Evolutionary conservation across 257 asterid species (phyloP).

Genomic region (Gentiana straminea): DNA sequence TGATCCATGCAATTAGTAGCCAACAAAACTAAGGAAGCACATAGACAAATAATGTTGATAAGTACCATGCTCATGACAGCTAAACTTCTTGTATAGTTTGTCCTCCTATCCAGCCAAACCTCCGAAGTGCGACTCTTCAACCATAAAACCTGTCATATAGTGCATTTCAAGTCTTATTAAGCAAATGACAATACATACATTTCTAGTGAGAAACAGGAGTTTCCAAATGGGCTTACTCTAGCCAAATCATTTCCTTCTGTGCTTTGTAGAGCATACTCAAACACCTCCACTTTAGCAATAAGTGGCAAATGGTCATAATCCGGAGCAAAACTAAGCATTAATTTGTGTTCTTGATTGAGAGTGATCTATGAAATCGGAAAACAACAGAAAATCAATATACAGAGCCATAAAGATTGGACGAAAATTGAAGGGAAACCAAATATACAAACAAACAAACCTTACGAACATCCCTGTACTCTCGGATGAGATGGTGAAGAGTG

Average conservation of each 20-base stretch:
- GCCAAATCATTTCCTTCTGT: slow-evolving; percentile 97
- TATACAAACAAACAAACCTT: slow-evolving; percentile 39
- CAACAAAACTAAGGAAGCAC: too few relatives aligned
- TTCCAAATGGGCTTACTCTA: slow-evolving; percentile 44
- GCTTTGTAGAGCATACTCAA: slow-evolving; percentile 85
- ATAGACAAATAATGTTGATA: not conserved
- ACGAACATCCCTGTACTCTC: slow-evolving; percentile 94
- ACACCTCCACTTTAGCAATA: slow-evolving; percentile 93
- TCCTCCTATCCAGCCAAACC: slow-evolving; percentile 96
- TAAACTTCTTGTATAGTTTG: slow-evolving; percentile 94
- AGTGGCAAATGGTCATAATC: slow-evolving; percentile 95
- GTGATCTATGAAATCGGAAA: slow-evolving; percentile 50
- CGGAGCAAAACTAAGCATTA: slow-evolving; percentile 95
- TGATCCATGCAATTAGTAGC: too few relatives aligned
- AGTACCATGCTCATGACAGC: slow-evolving; percentile 99
- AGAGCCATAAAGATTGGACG: slow-evolving; percentile 7
- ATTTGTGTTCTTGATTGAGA: slow-evolving; percentile 92
- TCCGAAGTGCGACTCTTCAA: slow-evolving; percentile 99
- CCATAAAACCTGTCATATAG: slow-evolving; percentile 69
- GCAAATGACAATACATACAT: slow-evolving; percentile 1
- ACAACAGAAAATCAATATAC: slow-evolving; percentile 12
- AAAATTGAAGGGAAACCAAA: not conserved
- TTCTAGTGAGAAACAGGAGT: not conserved
- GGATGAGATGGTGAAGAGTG: slow-evolving; percentile 89
- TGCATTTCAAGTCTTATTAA: slow-evolving; percentile 11